Percentiles rank a stretch among this genome's conserved stretches.
phyloP scores from a whole-genome alignment of 805 yeast species.

The Candida nanaspora region DNA sequence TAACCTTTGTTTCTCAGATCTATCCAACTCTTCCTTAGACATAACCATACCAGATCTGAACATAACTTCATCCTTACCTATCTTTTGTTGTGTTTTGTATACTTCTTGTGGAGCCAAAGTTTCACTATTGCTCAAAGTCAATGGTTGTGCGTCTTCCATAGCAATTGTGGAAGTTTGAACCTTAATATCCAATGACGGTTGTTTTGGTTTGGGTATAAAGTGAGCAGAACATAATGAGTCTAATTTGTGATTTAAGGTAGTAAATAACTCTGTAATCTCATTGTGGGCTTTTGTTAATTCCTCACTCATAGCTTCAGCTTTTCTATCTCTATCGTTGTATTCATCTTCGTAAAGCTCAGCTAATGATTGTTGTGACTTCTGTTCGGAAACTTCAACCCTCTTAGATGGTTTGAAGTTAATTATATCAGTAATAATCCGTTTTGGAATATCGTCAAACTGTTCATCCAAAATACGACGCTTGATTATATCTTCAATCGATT shows the following conservation, averaged over 20 bases:
- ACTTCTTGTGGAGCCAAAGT: constrained; percentile 94
- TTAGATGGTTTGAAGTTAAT: constrained; percentile 51
- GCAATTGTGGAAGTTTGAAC: constrained; percentile 75
- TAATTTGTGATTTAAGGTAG: constrained; percentile 56
- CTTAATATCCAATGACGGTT: constrained; percentile 72
- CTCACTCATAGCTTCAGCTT: constrained; percentile 38
- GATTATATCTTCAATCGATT: constrained; percentile 81
- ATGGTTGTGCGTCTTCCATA: constrained; percentile 97
- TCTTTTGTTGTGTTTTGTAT: constrained; percentile 42
- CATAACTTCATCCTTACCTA: constrained; percentile 51
- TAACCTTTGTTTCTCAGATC: constrained; percentile 81
- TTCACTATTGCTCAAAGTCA: constrained; percentile 63
- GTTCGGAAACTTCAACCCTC: constrained; percentile 66
- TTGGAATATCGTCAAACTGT: constrained; percentile 80
- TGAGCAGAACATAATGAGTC: constrained; percentile 94
- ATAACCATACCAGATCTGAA: constrained; percentile 73
- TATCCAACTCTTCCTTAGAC: constrained; percentile 72
- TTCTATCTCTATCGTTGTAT: constrained; percentile 36
- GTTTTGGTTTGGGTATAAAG: constrained; percentile 85
- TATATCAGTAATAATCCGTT: constrained; percentile 60
- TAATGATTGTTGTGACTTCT: constrained; percentile 77
- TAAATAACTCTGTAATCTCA: constrained; percentile 65
- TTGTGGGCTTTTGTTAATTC: constrained; percentile 67
- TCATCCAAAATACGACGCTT: constrained; percentile 68
- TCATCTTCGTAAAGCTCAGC: constrained; percentile 93